Evolutionary conservation across 2,329 filamentous ascomycete species (phyloP).

Genomic region (Epichloe gansuensis): DNA sequence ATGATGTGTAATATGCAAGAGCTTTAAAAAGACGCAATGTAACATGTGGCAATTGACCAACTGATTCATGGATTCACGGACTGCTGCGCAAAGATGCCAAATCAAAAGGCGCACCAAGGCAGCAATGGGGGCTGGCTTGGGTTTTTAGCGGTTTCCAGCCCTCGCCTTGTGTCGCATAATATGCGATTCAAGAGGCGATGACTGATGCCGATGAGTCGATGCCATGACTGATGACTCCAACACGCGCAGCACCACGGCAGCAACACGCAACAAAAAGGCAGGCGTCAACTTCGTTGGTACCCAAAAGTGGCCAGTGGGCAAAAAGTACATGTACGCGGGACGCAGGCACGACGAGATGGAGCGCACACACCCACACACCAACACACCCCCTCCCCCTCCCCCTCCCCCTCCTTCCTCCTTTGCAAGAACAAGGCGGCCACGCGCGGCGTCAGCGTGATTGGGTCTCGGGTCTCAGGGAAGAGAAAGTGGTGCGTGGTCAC

Average conservation of each 20-base stretch:
- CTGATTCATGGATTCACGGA: neutral
- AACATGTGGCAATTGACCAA: conserved; percentile 1
- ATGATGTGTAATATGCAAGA: neutral
- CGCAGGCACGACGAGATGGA: conserved; percentile 3
- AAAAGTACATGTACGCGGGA: neutral
- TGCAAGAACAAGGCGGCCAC: neutral
- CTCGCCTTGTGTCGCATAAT: neutral
- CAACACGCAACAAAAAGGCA: neutral
- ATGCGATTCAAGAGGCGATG: neutral
- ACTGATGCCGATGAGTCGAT: neutral
- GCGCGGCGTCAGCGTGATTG: neutral
- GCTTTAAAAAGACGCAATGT: neutral
- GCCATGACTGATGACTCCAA: conserved; percentile 1
- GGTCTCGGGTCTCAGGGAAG: neutral
- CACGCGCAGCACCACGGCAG: neutral
- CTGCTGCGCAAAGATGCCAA: neutral
- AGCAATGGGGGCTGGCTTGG: neutral
- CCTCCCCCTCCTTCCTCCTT: neutral
- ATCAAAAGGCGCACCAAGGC: neutral
- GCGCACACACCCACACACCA: neutral
- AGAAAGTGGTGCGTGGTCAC: neutral
- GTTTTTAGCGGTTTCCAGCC: neutral
- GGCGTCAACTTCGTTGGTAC: conserved; percentile 5
- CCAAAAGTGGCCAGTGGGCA: conserved; percentile 6
- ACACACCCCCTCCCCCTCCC: no score